Evolutionary conservation across 2,329 filamentous ascomycete species (phyloP).

Genomic region (Aschersonia sp.): DNA sequence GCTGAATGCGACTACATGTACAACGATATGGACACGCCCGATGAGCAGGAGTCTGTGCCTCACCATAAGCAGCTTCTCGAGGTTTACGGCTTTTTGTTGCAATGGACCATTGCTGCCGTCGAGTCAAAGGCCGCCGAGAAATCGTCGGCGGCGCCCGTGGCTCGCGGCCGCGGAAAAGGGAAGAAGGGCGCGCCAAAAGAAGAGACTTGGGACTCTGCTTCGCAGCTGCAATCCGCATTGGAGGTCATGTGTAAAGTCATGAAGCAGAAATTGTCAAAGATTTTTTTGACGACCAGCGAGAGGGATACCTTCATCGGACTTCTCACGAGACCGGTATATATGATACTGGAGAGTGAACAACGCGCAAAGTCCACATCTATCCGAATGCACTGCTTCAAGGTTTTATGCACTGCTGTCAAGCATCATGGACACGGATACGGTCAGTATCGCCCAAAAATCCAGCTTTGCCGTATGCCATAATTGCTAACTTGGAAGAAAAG

Average conservation of each 20-base stretch:
- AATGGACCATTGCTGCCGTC: constrained; percentile 91
- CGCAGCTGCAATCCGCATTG: constrained; percentile 75
- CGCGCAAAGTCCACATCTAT: constrained; percentile 79
- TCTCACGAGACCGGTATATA: constrained; percentile 83
- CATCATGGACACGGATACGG: constrained; percentile 95
- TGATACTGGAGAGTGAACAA: constrained; percentile 87
- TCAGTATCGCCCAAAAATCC: constrained; percentile 22
- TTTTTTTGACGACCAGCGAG: constrained; percentile 93
- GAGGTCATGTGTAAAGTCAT: constrained; percentile 94
- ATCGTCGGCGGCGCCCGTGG: constrained; percentile 50
- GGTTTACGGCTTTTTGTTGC: constrained; percentile 83
- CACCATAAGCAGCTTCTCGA: constrained; percentile 88
- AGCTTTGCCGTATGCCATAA: background rate
- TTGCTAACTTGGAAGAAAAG: constrained; percentile 27
- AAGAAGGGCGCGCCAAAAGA: constrained; percentile 72
- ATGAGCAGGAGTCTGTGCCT: constrained; percentile 75
- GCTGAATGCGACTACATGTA: constrained; percentile 76
- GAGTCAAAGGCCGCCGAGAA: constrained; percentile 91
- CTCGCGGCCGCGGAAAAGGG: constrained; percentile 57
- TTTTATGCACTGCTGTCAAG: constrained; percentile 90
- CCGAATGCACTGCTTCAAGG: constrained; percentile 94
- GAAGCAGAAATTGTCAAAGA: constrained; percentile 78
- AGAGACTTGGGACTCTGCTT: constrained; percentile 73
- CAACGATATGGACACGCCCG: constrained; percentile 67
- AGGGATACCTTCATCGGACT: constrained; percentile 87